phyloP scores from a whole-genome alignment of 805 yeast genomes.

The Barnettozyma vustinii region DNA sequence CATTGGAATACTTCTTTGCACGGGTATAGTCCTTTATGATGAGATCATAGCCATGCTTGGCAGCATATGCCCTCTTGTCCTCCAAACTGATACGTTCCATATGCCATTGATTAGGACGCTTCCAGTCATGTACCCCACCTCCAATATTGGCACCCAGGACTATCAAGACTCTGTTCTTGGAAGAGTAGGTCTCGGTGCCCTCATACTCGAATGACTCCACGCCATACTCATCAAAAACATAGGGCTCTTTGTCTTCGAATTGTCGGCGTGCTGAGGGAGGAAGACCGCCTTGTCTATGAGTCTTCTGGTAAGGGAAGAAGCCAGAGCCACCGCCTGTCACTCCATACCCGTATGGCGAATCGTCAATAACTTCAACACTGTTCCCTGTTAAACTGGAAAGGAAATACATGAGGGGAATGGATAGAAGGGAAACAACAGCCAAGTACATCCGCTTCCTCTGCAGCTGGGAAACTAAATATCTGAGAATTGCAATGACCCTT shows the following conservation, averaged over 20 bases:
- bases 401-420: no score
- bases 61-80: conserved; percentile 44
- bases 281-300: conserved; percentile 20
- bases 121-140: conserved; percentile 36
- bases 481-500: not conserved
- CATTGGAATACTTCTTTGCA: conserved; percentile 44
- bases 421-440: no score
- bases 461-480: not conserved
- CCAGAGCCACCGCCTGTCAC: conserved; percentile 27
- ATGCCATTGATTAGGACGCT: conserved; percentile 37
- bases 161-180: conserved; percentile 30
- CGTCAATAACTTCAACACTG: not conserved
- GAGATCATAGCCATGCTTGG: conserved; percentile 42
- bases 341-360: conserved; percentile 17
- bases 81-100: conserved; percentile 43
- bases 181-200: conserved; percentile 6
- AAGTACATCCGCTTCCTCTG: not conserved
- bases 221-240: conserved; percentile 12
- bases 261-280: conserved; percentile 20
- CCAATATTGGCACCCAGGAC: conserved; percentile 36
- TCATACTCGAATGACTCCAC: conserved; percentile 6
- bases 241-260: conserved; percentile 11
- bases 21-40: conserved; percentile 41
- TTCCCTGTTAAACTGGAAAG: not conserved
- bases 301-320: conserved; percentile 16